phyloP scores from a whole-genome alignment of 78 protist species.

The Ministeria vibrans region DNA sequence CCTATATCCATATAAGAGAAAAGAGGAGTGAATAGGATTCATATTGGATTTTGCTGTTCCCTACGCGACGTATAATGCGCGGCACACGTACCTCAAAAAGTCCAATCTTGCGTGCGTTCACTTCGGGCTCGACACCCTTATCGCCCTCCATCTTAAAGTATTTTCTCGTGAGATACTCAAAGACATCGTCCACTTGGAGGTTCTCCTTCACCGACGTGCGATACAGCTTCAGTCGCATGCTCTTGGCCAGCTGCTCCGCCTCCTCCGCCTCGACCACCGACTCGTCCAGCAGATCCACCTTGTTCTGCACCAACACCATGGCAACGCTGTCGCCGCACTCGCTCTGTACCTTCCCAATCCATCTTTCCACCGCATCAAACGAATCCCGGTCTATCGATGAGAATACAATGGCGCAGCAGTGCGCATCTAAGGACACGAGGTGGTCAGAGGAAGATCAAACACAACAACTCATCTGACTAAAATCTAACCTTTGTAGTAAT shows the following conservation, averaged over 20 bases:
- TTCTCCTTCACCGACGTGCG: slow-evolving; percentile 38
- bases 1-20: too few species aligned
- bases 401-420: slow-evolving; percentile 30
- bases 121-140: too few species aligned
- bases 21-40: too few species aligned
- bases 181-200: slow-evolving; percentile 20
- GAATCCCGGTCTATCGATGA: slow-evolving; percentile 39
- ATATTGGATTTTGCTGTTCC: too few species aligned
- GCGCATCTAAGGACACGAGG: not conserved
- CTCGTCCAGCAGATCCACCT: slow-evolving; percentile 32
- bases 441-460: not conserved
- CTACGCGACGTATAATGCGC: too few species aligned
- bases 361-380: slow-evolving; percentile 26
- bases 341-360: slow-evolving; percentile 35
- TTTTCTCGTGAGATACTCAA: too few species aligned
- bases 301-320: slow-evolving; percentile 32
- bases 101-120: too few species aligned
- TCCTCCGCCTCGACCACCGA: slow-evolving; percentile 26
- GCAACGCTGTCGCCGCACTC: not conserved
- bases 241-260: slow-evolving; percentile 22
- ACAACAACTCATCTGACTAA: not conserved
- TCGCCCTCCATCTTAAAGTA: too few species aligned
- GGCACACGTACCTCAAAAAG: too few species aligned
- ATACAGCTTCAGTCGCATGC: slow-evolving; percentile 12
- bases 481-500: slow-evolving; percentile 20